Evolutionary conservation across 2,329 filamentous ascomycete species (phyloP), one percentile per base, ranked within the genome.

Genomic region (Eurotiales sp.): DNA sequence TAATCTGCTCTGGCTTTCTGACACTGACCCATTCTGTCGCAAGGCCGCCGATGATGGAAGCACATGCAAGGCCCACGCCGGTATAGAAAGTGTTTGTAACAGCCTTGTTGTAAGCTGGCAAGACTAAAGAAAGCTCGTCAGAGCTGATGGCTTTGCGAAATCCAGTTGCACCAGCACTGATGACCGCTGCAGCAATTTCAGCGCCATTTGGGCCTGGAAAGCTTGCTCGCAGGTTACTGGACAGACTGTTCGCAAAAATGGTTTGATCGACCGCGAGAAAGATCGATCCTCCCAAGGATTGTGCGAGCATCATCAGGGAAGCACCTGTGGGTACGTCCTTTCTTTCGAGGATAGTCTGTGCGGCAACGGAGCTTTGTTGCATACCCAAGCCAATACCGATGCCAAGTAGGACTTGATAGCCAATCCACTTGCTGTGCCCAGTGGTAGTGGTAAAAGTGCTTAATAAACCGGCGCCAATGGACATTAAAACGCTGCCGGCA

Each of bases 261-360:
- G 68, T 72, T 53, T 73, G 65, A 4, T 48, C 67, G 8, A 71
- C 64, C 2, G 66, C 67, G 15, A 71, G 56, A 29, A 70, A 72
- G 10, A 73, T 51, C 0, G 70, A 56, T 4, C 69, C 70, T 5
- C 67, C 70, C 1, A 73, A 57, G 1, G 64, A 67, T 52, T 72
- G 68, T 8, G 58, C 40, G 40, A 73, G 72, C 51, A 69, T 64
- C 12, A 71, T 56, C 1, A 70, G 55, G 0, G 67, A 63, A 4
- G 64, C 66, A 4, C 65, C 71, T 11, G 59, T 64, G 6, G 70
- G 64, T 2, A 72, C 58, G 32, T 72, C 67, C 8, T 53, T 56
- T 5, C 55, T 25, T 10, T 60, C 54, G 3, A 72, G 62, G 3
- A 64, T 60, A 0, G 67, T 64, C 52, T 73, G 70, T 3, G 61